These are phyloP conservation scores for Erodium maritimum DNA, from an alignment of 345 rosid species.

Conservation along the genomic window DNA sequence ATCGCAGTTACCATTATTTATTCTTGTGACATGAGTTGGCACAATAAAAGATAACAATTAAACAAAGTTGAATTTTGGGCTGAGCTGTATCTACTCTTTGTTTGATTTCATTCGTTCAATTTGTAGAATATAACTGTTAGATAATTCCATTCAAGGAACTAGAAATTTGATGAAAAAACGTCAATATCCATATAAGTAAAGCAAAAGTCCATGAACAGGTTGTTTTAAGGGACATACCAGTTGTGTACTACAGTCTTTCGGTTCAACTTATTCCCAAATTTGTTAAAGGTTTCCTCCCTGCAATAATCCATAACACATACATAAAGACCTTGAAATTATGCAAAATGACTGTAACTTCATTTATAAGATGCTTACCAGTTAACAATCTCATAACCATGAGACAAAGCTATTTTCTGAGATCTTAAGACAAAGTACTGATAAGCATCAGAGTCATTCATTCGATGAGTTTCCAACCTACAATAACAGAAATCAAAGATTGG, in stretches of 20 bases:
- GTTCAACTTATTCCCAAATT: conserved; percentile 43
- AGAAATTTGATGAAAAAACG: background rate
- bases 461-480: conserved; percentile 36
- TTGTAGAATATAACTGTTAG: background rate
- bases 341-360: background rate
- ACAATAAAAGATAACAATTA: background rate
- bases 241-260: conserved; percentile 61
- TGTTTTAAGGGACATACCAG: conserved; percentile 31
- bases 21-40: background rate
- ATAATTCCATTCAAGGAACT: background rate
- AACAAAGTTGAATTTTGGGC: background rate
- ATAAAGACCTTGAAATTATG: conserved; percentile 1
- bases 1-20: background rate
- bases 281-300: conserved; percentile 85
- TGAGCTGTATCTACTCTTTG: background rate
- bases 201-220: conserved; percentile 1
- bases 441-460: conserved; percentile 38
- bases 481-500: conserved; percentile 6
- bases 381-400: conserved; percentile 53
- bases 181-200: background rate
- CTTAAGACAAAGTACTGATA: conserved; percentile 57
- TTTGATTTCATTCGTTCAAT: background rate
- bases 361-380: conserved; percentile 38
- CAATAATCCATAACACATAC: conserved; percentile 4
- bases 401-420: conserved; percentile 45